These are phyloP conservation scores for Trichoderma guizhouense DNA, from an alignment of 2,329 filamentous ascomycete species.

Conservation along the genomic window DNA sequence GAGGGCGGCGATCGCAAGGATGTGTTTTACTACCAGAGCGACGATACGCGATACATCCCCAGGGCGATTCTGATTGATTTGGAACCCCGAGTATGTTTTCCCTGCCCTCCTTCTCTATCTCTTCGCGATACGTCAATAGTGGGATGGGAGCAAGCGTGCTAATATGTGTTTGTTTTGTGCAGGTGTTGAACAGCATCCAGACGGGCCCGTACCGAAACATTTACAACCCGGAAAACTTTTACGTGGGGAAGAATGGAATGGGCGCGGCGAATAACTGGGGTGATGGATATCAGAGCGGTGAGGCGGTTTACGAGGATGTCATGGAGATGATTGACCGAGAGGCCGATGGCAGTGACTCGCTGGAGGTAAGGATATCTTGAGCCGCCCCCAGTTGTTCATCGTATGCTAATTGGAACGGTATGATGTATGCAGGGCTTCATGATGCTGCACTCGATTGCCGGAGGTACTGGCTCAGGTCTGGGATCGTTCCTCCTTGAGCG, in stretches of 20 bases:
- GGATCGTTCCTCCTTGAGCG: conserved; percentile 92
- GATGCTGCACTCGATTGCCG: conserved; percentile 96
- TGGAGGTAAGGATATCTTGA: conserved; percentile 60
- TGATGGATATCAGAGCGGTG: conserved; percentile 89
- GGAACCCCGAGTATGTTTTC: conserved; percentile 69
- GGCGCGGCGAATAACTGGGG: conserved; percentile 99
- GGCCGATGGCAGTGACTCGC: conserved; percentile 93
- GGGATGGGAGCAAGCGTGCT: not conserved
- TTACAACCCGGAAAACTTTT: conserved; percentile 99
- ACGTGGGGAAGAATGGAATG: conserved; percentile 87
- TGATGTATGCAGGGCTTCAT: conserved; percentile 73
- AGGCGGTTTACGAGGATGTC: conserved; percentile 90
- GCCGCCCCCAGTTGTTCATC: not conserved
- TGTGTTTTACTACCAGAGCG: conserved; percentile 99
- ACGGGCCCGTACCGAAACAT: conserved; percentile 95
- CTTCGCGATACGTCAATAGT: not conserved
- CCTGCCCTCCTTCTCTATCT: not conserved
- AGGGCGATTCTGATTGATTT: conserved; percentile 93
- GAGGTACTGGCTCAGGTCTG: conserved; percentile 92
- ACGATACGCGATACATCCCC: conserved; percentile 97
- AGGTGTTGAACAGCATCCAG: conserved; percentile 89
- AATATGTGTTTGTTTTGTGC: not conserved
- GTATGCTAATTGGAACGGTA: not conserved
- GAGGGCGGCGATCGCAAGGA: conserved; percentile 98
- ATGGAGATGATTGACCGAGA: conserved; percentile 99